Evolutionary conservation across 1,139 yeast species (phyloP).

Genomic region (Suhomyces panamericanus): DNA sequence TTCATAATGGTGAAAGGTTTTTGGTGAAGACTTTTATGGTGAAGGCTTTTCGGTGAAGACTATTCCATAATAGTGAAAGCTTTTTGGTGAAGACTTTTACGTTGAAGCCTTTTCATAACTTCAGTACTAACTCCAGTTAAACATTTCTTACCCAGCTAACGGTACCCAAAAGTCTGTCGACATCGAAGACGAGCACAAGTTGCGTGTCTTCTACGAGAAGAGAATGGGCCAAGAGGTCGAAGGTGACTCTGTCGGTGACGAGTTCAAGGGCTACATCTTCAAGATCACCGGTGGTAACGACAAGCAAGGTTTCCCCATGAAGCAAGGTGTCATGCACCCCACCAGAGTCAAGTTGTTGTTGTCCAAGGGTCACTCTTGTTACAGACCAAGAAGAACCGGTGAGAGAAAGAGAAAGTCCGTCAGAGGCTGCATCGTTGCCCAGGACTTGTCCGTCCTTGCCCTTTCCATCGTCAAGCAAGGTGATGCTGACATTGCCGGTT

Average conservation of each 20-base stretch:
- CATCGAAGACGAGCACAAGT: conserved; percentile 98
- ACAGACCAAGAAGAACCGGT: conserved; percentile 99
- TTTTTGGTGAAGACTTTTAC: too few species aligned
- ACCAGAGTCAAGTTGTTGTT: conserved; percentile 97
- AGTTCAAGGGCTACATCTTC: conserved; percentile 99
- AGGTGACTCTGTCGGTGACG: conserved; percentile 98
- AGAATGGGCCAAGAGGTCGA: conserved; percentile 99
- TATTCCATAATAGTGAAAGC: too few species aligned
- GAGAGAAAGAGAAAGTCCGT: conserved; percentile 99
- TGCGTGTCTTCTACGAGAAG: conserved; percentile 98
- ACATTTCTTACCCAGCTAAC: conserved; percentile 99
- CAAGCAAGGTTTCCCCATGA: conserved; percentile 99
- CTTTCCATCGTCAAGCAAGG: conserved; percentile 97
- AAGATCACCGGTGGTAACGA: conserved; percentile 99
- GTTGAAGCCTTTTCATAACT: too few species aligned
- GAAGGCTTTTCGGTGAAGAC: too few species aligned
- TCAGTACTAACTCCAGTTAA: conserved; percentile 67
- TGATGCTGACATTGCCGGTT: conserved; percentile 92
- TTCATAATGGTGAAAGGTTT: too few species aligned
- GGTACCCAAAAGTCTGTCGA: conserved; percentile 99
- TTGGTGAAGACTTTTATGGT: too few species aligned
- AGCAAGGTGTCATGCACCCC: conserved; percentile 99
- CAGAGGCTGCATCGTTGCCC: conserved; percentile 98
- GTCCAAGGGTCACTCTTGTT: conserved; percentile 95
- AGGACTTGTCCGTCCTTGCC: conserved; percentile 94